A percentile compares a stretch with the other conserved stretches of the same genome.
These are phyloP conservation scores for Fusarium miscanthi DNA, from an alignment of 2,329 filamentous ascomycete genomes.

Conservation along the genomic window DNA sequence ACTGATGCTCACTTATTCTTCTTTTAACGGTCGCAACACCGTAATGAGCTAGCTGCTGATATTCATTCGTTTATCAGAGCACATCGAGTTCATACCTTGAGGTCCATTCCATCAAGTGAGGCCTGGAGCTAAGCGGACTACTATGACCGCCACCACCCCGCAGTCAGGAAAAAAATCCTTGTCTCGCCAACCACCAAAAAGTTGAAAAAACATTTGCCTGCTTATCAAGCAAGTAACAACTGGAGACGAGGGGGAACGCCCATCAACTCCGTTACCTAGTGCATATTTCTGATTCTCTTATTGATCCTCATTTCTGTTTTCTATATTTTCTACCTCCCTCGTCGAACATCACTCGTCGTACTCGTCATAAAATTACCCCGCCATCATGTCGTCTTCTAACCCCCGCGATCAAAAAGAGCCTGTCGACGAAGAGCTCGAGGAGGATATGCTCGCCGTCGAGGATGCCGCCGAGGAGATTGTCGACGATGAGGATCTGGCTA, in stretches of 20 bases:
- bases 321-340: not conserved
- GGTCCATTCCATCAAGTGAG: not conserved
- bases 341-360: not conserved
- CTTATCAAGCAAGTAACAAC: conserved; percentile 46
- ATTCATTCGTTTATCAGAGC: not conserved
- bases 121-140: conserved; percentile 7
- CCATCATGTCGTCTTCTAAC: conserved; percentile 49
- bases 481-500: conserved; percentile 77
- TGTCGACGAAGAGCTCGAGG: conserved; percentile 49
- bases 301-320: not conserved
- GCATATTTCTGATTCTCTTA: not conserved
- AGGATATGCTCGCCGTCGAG: conserved; percentile 62
- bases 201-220: conserved; percentile 38
- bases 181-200: conserved; percentile 32
- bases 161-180: conserved; percentile 42
- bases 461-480: conserved; percentile 81
- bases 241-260: conserved; percentile 7
- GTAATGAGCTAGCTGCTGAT: not conserved
- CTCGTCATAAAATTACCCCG: conserved; percentile 37
- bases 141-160: conserved; percentile 44
- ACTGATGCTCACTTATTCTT: not conserved
- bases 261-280: not conserved
- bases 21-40: too few relatives aligned
- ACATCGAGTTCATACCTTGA: not conserved
- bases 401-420: conserved; percentile 41